phyloP scores from a whole-genome alignment of 1,284 basidiomycete genomes.

The Ustilago curta region DNA sequence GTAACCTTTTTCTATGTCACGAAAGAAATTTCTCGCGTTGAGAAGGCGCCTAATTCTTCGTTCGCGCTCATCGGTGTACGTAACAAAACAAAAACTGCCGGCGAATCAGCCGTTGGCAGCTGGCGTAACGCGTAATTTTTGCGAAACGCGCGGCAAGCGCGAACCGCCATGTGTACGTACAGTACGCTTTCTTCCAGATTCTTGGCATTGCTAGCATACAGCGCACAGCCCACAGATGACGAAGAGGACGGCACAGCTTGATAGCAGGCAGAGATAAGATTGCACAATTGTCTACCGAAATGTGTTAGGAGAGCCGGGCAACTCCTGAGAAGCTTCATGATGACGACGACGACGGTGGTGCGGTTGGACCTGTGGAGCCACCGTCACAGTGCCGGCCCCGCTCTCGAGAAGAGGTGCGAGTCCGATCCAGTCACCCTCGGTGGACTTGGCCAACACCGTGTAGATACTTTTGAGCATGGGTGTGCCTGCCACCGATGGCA shows the following conservation, averaged over 20 bases:
- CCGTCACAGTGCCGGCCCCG: neutral
- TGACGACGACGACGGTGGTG: neutral
- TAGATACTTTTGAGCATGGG: conserved; percentile 44
- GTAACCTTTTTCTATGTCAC: neutral
- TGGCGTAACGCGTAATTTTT: neutral
- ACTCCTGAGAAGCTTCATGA: neutral
- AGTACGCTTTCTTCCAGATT: neutral
- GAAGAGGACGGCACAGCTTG: too few relatives aligned
- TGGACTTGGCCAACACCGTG: conserved; percentile 24
- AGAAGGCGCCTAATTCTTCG: too few relatives aligned
- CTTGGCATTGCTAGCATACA: neutral
- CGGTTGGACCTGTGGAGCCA: neutral
- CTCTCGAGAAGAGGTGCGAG: conserved; percentile 21
- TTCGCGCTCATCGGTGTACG: conserved; percentile 2
- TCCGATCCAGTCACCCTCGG: conserved; percentile 31
- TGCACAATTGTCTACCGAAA: too few relatives aligned
- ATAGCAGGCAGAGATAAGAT: too few relatives aligned
- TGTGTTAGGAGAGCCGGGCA: too few relatives aligned
- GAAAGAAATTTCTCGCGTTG: too few relatives aligned
- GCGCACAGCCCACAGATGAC: too few relatives aligned
- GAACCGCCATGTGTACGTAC: neutral
- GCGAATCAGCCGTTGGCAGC: neutral
- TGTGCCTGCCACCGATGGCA: conserved; percentile 33
- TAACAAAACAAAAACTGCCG: too few relatives aligned
- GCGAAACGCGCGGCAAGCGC: neutral